A percentile compares a stretch with the other conserved stretches of the same genome.
Conservation (phyloP, 768 basidiomycete species). For the Tricholoma sp. region DNA sequence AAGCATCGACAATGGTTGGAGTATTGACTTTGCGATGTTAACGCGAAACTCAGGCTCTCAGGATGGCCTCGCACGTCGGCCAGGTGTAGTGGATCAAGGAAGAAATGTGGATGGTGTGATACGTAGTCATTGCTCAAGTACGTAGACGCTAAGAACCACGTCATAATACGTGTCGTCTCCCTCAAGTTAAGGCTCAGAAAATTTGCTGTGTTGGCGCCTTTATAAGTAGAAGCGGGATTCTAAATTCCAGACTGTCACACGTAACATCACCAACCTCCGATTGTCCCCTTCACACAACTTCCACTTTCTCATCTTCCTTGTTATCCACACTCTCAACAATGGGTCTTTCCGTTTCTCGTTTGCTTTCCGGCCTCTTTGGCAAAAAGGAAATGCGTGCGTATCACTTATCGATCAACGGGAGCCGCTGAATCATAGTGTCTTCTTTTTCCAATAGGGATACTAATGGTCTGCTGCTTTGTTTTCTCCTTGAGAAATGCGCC, state of each 20-base stretch:
- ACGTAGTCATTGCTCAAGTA: neutral
- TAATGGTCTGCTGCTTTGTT: slow-evolving; percentile 61
- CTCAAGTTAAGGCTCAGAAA: slow-evolving; percentile 1
- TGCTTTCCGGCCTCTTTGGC: slow-evolving; percentile 85
- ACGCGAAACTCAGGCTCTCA: too few species aligned
- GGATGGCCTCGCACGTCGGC: too few species aligned
- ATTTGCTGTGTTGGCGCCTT: slow-evolving; percentile 17
- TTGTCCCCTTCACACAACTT: slow-evolving; percentile 18
- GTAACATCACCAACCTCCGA: slow-evolving; percentile 27
- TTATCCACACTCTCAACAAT: slow-evolving; percentile 41
- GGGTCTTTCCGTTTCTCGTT: slow-evolving; percentile 73
- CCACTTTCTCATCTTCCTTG: slow-evolving; percentile 26
- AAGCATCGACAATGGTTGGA: neutral
- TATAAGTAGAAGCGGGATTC: slow-evolving; percentile 34
- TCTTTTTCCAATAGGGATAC: slow-evolving; percentile 66
- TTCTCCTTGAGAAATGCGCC: slow-evolving; percentile 7
- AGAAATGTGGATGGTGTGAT: too few species aligned
- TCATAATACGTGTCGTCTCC: slow-evolving; percentile 9
- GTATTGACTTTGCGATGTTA: too few species aligned
- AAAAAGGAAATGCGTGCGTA: slow-evolving; percentile 99
- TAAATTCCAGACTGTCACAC: slow-evolving; percentile 39
- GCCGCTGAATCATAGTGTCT: slow-evolving; percentile 25
- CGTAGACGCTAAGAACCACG: neutral
- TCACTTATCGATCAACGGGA: slow-evolving; percentile 21
- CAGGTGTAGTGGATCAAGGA: too few species aligned